Percentiles rank a stretch among this genome's conserved stretches.
These are phyloP conservation scores for Lepraria neglecta DNA, from an alignment of 495 filamentous ascomycete species.

Conservation along the genomic window DNA sequence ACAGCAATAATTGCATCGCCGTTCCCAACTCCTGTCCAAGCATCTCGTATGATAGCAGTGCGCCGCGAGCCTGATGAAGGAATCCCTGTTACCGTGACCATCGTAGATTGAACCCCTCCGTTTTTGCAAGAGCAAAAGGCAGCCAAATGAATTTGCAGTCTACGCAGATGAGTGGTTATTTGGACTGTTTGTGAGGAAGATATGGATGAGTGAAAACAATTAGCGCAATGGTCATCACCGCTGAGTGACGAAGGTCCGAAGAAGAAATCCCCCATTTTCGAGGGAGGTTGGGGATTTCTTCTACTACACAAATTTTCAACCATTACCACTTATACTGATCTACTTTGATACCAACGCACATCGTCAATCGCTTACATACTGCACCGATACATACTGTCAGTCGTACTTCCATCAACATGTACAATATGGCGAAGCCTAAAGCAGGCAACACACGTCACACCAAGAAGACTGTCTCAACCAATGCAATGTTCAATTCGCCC, in stretches of 20 bases:
- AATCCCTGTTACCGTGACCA: background rate
- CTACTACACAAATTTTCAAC: too few relatives aligned
- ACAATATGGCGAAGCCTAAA: conserved; percentile 13
- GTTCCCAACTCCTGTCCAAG: background rate
- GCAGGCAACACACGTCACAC: background rate
- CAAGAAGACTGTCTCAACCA: conserved; percentile 14
- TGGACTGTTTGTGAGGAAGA: too few relatives aligned
- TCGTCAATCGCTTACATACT: too few relatives aligned
- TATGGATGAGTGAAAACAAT: too few relatives aligned
- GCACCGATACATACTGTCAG: background rate
- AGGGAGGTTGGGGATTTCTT: too few relatives aligned
- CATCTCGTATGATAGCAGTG: too few relatives aligned
- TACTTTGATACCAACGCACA: background rate
- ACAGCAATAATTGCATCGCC: background rate
- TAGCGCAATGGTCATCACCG: too few relatives aligned
- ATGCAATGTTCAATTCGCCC: conserved; percentile 12
- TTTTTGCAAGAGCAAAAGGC: background rate
- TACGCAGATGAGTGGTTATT: too few relatives aligned
- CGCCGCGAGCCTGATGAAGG: too few relatives aligned
- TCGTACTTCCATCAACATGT: background rate
- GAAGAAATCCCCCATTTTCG: too few relatives aligned
- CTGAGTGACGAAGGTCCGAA: too few relatives aligned
- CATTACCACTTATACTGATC: background rate
- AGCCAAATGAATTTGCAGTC: too few relatives aligned
- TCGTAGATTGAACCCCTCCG: background rate